A percentile compares a stretch with the other conserved stretches of the same genome.
These are phyloP conservation scores for Cladorrhinum sp. DNA, from an alignment of 2,329 filamentous ascomycete genomes.

Conservation along the genomic window DNA sequence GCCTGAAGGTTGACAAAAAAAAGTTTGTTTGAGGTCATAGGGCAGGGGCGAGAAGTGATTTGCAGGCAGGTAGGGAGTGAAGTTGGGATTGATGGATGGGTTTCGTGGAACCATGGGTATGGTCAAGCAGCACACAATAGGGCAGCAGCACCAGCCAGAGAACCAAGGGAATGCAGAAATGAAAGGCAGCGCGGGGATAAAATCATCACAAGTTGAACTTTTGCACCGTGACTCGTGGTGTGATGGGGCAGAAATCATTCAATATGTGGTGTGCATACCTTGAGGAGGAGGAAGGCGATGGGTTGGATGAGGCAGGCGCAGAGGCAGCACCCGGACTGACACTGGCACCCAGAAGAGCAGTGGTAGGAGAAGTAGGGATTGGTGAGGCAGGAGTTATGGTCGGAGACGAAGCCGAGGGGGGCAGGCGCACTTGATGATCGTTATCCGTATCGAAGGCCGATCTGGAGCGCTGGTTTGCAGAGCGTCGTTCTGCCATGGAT, in stretches of 20 bases:
- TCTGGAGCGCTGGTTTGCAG: slow-evolving; percentile 48
- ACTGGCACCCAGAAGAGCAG: background rate
- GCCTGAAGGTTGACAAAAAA: background rate
- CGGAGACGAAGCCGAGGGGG: slow-evolving; percentile 32
- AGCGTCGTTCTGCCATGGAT: slow-evolving; percentile 65
- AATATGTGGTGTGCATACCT: background rate
- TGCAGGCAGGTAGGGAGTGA: background rate
- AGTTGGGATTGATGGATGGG: background rate
- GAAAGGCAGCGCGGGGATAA: background rate
- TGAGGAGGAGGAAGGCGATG: background rate
- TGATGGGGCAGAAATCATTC: background rate
- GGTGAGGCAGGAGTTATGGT: slow-evolving; percentile 5
- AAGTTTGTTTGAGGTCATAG: background rate
- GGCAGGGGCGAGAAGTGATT: background rate
- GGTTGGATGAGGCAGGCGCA: background rate
- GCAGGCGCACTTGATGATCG: slow-evolving; percentile 51
- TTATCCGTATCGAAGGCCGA: slow-evolving; percentile 46
- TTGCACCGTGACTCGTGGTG: background rate
- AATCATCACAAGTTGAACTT: background rate
- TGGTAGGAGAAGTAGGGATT: background rate
- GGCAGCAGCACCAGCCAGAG: background rate
- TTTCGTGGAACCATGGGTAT: background rate
- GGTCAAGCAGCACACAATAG: background rate
- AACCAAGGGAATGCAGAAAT: background rate
- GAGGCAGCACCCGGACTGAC: background rate